Conservation (phyloP, 2,329 filamentous ascomycete genomes). For the Aspergillus quadrilineatus region DNA sequence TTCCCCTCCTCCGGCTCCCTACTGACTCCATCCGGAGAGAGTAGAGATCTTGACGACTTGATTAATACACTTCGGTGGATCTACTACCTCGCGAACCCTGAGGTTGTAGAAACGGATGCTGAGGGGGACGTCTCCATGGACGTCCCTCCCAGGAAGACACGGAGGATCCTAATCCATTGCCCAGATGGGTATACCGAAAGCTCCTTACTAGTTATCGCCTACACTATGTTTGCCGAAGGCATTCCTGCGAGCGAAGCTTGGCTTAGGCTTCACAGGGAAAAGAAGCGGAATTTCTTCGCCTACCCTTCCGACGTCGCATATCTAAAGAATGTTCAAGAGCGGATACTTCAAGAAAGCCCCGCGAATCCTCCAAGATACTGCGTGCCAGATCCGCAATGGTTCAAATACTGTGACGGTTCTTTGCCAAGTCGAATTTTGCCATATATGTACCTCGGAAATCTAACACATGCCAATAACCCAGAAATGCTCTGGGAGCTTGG, state of each 20-base stretch:
- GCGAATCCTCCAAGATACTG: conserved; percentile 25
- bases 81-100: conserved; percentile 73
- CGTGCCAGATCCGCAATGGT: conserved; percentile 68
- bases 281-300: conserved; percentile 90
- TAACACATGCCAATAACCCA: conserved; percentile 91
- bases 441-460: conserved; percentile 95
- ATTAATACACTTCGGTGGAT: conserved; percentile 89
- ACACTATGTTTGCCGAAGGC: conserved; percentile 89
- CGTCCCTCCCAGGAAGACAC: conserved; percentile 43
- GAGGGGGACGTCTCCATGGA: conserved; percentile 60
- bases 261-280: conserved; percentile 77
- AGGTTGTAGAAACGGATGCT: conserved; percentile 43
- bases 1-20: conserved; percentile 96
- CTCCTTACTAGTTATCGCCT: conserved; percentile 82
- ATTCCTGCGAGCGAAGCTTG: conserved; percentile 79
- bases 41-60: conserved; percentile 78
- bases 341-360: conserved; percentile 61
- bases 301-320: conserved; percentile 87
- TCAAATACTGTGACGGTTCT: conserved; percentile 80
- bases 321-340: conserved; percentile 71
- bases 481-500: conserved; percentile 75
- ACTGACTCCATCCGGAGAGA: conserved; percentile 77
- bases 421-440: conserved; percentile 84
- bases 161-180: conserved; percentile 86
- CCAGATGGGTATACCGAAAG: conserved; percentile 96